phyloP scores from a whole-genome alignment of 805 yeast species.

The Cyberlindnera xylosilytica region DNA sequence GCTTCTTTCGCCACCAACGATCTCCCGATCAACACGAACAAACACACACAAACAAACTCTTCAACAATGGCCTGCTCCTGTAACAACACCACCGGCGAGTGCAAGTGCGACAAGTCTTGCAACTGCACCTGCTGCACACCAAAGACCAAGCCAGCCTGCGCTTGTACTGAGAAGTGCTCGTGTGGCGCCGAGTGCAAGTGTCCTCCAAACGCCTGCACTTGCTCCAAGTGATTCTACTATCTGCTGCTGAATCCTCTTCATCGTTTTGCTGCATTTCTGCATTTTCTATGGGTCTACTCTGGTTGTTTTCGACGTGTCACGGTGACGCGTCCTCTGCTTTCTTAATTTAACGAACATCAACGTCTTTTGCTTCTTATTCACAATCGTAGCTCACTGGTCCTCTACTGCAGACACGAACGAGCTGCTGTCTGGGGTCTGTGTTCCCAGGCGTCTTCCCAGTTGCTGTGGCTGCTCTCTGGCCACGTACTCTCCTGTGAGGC shows the following conservation, averaged over 20 bases:
- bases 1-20: neutral
- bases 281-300: neutral
- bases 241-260: neutral
- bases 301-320: no score
- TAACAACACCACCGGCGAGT: slow-evolving; percentile 7
- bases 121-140: slow-evolving; percentile 1
- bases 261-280: neutral
- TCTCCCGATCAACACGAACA: neutral
- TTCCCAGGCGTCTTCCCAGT: no score
- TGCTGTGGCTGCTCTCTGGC: neutral
- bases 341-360: no score
- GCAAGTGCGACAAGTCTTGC: slow-evolving; percentile 6
- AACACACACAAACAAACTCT: neutral
- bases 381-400: no score
- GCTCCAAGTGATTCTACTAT: slow-evolving; percentile 5
- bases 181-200: slow-evolving; percentile 11
- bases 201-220: slow-evolving; percentile 8
- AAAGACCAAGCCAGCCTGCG: slow-evolving; percentile 1
- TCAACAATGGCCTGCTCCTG: slow-evolving; percentile 13
- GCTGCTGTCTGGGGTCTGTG: neutral
- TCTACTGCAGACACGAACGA: neutral
- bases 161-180: slow-evolving; percentile 8
- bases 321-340: no score
- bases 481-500: neutral
- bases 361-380: no score